Evolutionary conservation across 768 basidiomycete species (phyloP).

Genomic region (Aureoboletus auriporus): DNA sequence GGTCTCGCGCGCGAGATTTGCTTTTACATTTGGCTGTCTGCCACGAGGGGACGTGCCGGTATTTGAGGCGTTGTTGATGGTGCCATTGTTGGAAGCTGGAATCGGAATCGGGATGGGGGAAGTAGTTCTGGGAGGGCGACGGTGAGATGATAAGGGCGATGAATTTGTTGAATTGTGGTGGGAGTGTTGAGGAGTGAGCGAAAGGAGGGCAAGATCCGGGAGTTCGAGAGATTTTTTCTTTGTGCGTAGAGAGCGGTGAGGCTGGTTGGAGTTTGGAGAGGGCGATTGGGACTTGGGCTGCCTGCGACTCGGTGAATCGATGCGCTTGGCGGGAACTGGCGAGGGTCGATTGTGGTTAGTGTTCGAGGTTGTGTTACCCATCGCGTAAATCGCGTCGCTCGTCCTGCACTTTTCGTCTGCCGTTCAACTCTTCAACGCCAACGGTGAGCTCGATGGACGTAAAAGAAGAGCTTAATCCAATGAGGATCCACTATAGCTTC

Average conservation of each 20-base stretch:
- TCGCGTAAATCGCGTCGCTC: slow-evolving; percentile 22
- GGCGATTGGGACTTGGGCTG: slow-evolving; percentile 30
- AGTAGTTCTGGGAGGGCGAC: slow-evolving; percentile 39
- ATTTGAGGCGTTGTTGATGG: slow-evolving; percentile 32
- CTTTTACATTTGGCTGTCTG: slow-evolving; percentile 30
- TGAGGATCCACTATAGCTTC: slow-evolving; percentile 19
- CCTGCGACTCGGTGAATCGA: slow-evolving; percentile 20
- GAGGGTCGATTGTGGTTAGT: slow-evolving; percentile 27
- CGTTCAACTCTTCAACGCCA: slow-evolving; percentile 15
- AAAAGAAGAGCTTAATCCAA: slow-evolving; percentile 27
- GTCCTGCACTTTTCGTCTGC: slow-evolving; percentile 12
- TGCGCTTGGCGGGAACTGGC: slow-evolving; percentile 19
- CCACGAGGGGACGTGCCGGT: slow-evolving; percentile 34
- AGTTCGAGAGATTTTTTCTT: slow-evolving; percentile 76
- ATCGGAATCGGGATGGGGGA: slow-evolving; percentile 50
- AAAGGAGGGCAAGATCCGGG: slow-evolving; percentile 61
- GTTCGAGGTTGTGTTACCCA: slow-evolving; percentile 33
- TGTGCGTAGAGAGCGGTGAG: slow-evolving; percentile 58
- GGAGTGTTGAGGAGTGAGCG: slow-evolving; percentile 40
- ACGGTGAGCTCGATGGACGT: slow-evolving; percentile 30
- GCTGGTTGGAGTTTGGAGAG: slow-evolving; percentile 39
- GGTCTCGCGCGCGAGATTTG: slow-evolving; percentile 20
- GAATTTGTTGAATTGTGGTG: slow-evolving; percentile 34
- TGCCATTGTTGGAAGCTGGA: slow-evolving; percentile 35
- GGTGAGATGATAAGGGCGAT: slow-evolving; percentile 39